Evolutionary conservation across 129 eudicot genomes (phyloP), one percentile per base, ranked within the genome.

Genomic region (Saposhnikovia divaricata): DNA sequence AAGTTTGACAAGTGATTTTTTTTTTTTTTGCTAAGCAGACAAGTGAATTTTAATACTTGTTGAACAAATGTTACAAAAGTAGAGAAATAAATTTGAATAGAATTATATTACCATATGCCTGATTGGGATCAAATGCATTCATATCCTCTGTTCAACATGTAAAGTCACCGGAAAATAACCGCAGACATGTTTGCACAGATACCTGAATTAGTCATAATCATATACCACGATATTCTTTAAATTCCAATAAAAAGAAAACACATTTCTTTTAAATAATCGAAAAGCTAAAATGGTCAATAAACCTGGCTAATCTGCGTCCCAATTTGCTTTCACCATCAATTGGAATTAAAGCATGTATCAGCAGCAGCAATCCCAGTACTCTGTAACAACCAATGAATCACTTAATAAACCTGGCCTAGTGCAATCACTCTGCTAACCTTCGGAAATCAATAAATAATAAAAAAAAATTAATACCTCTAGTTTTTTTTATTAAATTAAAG

Each of bases 131-230:
- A 82, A 95, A 95, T 81, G 92, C 97, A 80, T 88, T 86, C 51
- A 90, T 87, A 79, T 95, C 97, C 85, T 95, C n/a, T n/a, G n/a
- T n/a, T n/a, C 99, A 39, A 95, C 96, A 82, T 85, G 87, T 72
- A 95, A 81, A 73, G 82, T 82, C 74, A 89, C 89, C 11, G 99
- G 99, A 85, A 96, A 96, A 84, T 92, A 96, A 71, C 95, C 98
- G 48, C 80, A 81, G 31, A 84, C 95, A 53, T 96, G 90, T 89
- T 90, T 90, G 59, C 97, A 90, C 76, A 96, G 89, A 84, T 89
- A 92, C 86, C 99, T 96, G 89, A 50, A 79, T 4, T 0, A 68
- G 23, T 31, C 40, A 68, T 68, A 12, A 31, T 68, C 18, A 68
- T 14, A 68, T 21, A 68, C 16, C 14, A 68, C 19, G 34, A 9